phyloP scores from a whole-genome alignment of 148 eudicot species.

The Heliosperma pusillum region DNA sequence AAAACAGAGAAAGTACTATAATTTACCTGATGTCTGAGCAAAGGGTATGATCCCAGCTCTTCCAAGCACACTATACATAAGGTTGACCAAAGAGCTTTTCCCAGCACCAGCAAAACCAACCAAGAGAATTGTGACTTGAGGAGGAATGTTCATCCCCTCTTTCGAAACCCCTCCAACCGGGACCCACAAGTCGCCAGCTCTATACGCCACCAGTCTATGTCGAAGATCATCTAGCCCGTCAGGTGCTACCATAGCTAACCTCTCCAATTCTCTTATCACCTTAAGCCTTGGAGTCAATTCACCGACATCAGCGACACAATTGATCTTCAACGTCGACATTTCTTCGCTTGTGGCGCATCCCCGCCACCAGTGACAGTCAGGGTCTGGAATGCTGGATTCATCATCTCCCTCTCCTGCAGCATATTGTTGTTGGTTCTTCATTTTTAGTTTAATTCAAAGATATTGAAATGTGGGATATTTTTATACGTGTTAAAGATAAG shows the following conservation, averaged over 20 bases:
- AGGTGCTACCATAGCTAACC: slow-evolving; percentile 38
- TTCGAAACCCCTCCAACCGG: slow-evolving; percentile 56
- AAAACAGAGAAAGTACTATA: too few species aligned
- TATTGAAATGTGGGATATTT: neutral
- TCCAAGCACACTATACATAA: slow-evolving; percentile 68
- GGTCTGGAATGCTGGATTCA: slow-evolving; percentile 11
- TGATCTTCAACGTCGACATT: slow-evolving; percentile 26
- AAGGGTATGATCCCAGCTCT: slow-evolving; percentile 62
- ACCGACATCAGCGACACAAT: slow-evolving; percentile 19
- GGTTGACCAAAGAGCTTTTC: slow-evolving; percentile 56
- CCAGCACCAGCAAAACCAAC: slow-evolving; percentile 48
- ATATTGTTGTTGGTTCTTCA: slow-evolving; percentile 12
- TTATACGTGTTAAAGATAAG: neutral
- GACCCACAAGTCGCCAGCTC: slow-evolving; percentile 62
- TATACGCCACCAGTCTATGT: slow-evolving; percentile 49
- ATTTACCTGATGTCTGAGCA: slow-evolving; percentile 44
- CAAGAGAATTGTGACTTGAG: slow-evolving; percentile 37
- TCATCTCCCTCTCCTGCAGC: slow-evolving; percentile 4
- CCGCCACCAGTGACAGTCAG: slow-evolving; percentile 42
- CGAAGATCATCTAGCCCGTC: slow-evolving; percentile 55
- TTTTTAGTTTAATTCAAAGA: neutral
- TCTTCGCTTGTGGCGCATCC: slow-evolving; percentile 30
- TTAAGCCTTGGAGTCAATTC: slow-evolving; percentile 39
- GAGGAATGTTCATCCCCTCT: slow-evolving; percentile 47
- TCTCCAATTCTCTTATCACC: slow-evolving; percentile 50